Base-by-base conservation (phyloP, 225 moss, liverwort and hornwort species). In the Lunularia cruciata region DNA sequence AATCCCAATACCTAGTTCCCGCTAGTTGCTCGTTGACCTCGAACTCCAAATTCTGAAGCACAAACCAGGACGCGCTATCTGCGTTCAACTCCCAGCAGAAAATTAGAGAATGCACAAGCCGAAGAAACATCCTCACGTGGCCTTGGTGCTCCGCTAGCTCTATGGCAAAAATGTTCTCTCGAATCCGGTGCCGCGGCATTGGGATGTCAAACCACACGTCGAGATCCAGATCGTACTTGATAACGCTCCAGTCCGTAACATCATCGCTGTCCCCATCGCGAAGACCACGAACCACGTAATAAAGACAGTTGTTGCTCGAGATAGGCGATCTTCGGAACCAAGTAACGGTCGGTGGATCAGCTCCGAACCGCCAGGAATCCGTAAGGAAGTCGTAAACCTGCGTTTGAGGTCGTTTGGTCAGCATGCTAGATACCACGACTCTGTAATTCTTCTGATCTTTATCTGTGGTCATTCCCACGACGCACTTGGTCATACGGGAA, bases 71-170 rank as follows among this genome's bases (percentile, higher is more conserved):
- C 25, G 55, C 36, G 69, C 40, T 28, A n/a, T 69, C 69, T 16
- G 54, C 69, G 9, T 69, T 56, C 5, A 69, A 55, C 69, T 69
- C 69, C 69, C 69, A 69, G 55, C 69, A 69, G 39, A 69, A 54
- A 11, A 69, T 69, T 25, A 69, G 39, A 11, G 69, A 69, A 12
- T 69, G 69, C 0, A 69, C 56, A 23, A 69, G 37, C 27, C 69
- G 53, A 39, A 69, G 69, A 56, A 55, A 69, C 69, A 69, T 69
- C 6, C 69, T 54, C 16, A 69, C 69, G 6, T 14, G 69, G 31
- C 69, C 69, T 28, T 16, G 69, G 40, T 56, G 69, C 55, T 69
- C 69, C 28, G 69, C 69, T 6, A 69, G 69, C 69, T 69, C 69
- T 16, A 69, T 69, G 20, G 69, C 69, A 31, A 69, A 69, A 43